A percentile compares a stretch with the other conserved stretches of the same genome.
Conservation (phyloP, 139 green algal species). For the Gonium pectorale region DNA sequence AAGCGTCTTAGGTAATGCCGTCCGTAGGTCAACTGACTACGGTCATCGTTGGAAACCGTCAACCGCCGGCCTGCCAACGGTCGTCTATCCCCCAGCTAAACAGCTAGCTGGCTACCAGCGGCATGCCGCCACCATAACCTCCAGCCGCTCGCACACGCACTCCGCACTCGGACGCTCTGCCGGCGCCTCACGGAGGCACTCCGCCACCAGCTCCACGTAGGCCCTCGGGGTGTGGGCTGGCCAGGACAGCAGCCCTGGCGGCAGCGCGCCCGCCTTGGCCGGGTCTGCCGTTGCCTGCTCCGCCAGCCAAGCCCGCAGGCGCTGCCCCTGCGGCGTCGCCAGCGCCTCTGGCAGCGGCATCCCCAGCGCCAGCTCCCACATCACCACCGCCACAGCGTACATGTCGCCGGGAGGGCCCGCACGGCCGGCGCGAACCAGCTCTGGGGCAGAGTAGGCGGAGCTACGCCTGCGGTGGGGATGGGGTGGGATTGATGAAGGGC, state of each 20-base stretch:
- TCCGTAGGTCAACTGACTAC: no score
- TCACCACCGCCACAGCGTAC: background rate
- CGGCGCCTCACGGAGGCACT: background rate
- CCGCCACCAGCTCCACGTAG: background rate
- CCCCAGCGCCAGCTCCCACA: slow-evolving; percentile 5
- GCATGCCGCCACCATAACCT: no score
- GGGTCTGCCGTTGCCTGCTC: background rate
- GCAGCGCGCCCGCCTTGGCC: background rate
- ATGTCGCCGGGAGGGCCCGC: background rate
- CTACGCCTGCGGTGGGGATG: no score
- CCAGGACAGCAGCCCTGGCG: background rate
- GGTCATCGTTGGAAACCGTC: no score
- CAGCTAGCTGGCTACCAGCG: no score
- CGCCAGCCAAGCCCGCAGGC: background rate
- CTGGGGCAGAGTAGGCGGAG: background rate
- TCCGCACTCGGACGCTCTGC: background rate
- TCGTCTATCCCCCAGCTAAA: no score
- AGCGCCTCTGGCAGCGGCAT: background rate
- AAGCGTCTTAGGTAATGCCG: no score
- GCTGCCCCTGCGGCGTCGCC: background rate
- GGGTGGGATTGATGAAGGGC: no score
- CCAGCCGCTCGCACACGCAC: background rate
- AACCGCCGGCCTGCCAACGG: no score
- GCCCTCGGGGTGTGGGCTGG: background rate
- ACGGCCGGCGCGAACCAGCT: background rate